Evolutionary conservation across 129 eudicot species (phyloP).

Genomic region (Gnaphalium uliginosum): DNA sequence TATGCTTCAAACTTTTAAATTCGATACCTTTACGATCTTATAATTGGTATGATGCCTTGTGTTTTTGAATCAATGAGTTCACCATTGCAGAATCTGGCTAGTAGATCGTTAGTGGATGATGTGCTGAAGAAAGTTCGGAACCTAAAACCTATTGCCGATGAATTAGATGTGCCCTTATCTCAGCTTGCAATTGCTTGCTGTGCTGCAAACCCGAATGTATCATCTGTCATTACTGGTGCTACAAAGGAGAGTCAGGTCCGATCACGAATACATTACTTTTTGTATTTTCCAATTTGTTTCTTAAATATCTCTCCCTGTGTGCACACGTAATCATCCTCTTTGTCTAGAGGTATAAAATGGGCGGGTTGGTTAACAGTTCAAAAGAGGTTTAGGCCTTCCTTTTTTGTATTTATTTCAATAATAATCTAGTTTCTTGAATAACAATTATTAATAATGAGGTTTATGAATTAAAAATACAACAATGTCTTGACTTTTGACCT

Average conservation of each 20-base stretch:
- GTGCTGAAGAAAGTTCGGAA: slow-evolving; percentile 78
- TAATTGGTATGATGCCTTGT: neutral
- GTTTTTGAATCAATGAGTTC: too few relatives aligned
- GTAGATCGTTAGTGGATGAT: slow-evolving; percentile 80
- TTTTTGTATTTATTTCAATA: too few relatives aligned
- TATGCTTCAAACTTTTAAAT: neutral
- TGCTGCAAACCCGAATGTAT: slow-evolving; percentile 85
- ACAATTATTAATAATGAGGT: neutral
- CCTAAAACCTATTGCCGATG: slow-evolving; percentile 80
- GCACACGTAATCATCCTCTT: neutral
- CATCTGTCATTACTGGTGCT: slow-evolving; percentile 91
- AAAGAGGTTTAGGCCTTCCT: too few relatives aligned
- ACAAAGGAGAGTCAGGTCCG: slow-evolving; percentile 80
- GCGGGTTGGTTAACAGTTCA: too few relatives aligned
- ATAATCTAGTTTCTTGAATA: neutral
- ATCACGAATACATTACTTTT: neutral
- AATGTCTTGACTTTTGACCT: too few relatives aligned
- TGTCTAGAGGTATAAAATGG: too few relatives aligned
- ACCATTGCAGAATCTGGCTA: slow-evolving; percentile 62
- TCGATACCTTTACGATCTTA: neutral
- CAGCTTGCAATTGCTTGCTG: slow-evolving; percentile 99
- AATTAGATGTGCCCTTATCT: slow-evolving; percentile 71
- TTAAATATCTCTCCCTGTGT: too few relatives aligned
- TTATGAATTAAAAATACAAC: too few relatives aligned
- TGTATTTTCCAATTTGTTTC: too few relatives aligned